Conservation (phyloP, 768 basidiomycete genomes). For the Lactarius deliciosus region DNA sequence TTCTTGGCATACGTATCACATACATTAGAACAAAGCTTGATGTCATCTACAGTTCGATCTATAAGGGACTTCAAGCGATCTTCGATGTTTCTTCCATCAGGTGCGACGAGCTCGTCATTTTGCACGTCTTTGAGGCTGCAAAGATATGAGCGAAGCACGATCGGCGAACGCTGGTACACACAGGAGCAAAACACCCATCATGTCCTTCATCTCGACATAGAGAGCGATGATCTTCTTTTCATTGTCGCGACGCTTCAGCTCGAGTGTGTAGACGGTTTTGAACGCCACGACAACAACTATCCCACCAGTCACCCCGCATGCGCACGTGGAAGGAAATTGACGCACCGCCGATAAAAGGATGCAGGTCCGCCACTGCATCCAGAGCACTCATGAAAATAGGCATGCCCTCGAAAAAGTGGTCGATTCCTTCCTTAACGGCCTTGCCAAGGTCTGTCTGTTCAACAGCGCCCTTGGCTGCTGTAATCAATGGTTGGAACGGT, state of each 20-base stretch:
- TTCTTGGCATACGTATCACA: constrained; percentile 39
- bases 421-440: constrained; percentile 29
- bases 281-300: constrained; percentile 52
- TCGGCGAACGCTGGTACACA: neutral
- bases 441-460: constrained; percentile 9
- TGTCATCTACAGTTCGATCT: constrained; percentile 33
- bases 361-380: constrained; percentile 34
- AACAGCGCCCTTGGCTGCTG: neutral
- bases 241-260: constrained; percentile 50
- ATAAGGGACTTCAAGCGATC: constrained; percentile 38
- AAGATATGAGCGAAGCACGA: neutral
- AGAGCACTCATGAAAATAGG: constrained; percentile 34
- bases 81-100: constrained; percentile 38
- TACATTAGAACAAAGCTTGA: constrained; percentile 36
- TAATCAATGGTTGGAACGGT: constrained; percentile 5
- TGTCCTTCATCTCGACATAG: constrained; percentile 50
- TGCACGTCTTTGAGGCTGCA: constrained; percentile 37
- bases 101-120: constrained; percentile 34
- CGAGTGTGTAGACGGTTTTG: constrained; percentile 48
- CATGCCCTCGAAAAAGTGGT: constrained; percentile 32
- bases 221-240: constrained; percentile 49
- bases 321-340: neutral
- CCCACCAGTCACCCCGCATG: neutral
- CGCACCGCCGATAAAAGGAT: constrained; percentile 35
- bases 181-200: constrained; percentile 38